Evolutionary conservation across 2,329 filamentous ascomycete genomes (phyloP).

Genomic region (Scedosporium dehoogii): DNA sequence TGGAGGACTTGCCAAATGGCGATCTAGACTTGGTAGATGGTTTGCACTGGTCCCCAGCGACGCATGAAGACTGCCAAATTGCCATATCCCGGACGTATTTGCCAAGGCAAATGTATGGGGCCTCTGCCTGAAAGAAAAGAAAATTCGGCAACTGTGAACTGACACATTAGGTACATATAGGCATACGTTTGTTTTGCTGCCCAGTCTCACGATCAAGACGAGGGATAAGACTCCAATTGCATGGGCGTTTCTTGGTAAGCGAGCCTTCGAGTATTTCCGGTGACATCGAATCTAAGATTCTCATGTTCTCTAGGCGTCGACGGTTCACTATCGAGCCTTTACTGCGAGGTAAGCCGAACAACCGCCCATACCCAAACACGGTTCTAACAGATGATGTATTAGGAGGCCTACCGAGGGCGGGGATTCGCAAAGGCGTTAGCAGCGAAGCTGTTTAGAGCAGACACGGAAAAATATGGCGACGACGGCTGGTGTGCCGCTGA

Average conservation of each 20-base stretch:
- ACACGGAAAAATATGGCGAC: constrained; percentile 30
- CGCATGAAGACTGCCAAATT: constrained; percentile 41
- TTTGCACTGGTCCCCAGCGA: constrained; percentile 45
- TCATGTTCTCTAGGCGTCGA: constrained; percentile 36
- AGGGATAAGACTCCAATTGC: constrained; percentile 41
- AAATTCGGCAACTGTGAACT: background rate
- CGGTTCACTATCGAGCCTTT: constrained; percentile 49
- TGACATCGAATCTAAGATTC: background rate
- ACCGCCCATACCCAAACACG: background rate
- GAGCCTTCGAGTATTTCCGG: background rate
- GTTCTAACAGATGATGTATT: background rate
- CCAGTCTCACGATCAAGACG: constrained; percentile 35
- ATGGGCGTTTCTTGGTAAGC: constrained; percentile 50
- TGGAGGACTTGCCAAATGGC: constrained; percentile 30
- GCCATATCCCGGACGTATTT: constrained; percentile 47
- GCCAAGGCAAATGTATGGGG: constrained; percentile 39
- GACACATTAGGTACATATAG: constrained; percentile 14
- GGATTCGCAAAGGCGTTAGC: constrained; percentile 55
- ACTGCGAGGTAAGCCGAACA: constrained; percentile 38
- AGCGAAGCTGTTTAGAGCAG: constrained; percentile 44
- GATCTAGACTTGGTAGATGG: constrained; percentile 28
- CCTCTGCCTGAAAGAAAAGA: background rate
- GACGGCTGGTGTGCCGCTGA: constrained; percentile 52
- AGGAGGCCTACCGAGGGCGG: constrained; percentile 45
- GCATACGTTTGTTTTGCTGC: constrained; percentile 31